phyloP scores from a whole-genome alignment of 1,284 basidiomycete species.

The Puccinia triticina region DNA sequence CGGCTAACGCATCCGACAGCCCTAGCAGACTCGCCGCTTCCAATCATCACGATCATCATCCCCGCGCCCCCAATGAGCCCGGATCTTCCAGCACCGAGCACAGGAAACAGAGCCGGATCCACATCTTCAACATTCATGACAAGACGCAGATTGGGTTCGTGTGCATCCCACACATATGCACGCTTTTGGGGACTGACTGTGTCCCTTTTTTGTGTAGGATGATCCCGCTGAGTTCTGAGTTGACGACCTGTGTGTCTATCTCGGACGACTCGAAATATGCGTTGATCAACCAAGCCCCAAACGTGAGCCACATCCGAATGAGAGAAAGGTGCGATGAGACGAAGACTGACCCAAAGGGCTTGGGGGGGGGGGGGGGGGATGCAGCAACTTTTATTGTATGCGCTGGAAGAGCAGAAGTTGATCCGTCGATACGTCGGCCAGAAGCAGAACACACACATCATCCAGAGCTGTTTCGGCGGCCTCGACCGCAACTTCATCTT shows the following conservation, averaged over 20 bases:
- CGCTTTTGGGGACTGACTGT: not conserved
- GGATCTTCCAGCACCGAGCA: not conserved
- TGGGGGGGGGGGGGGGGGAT: not conserved
- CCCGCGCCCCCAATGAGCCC: slow-evolving; percentile 54
- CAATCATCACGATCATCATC: slow-evolving; percentile 61
- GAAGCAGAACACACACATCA: slow-evolving; percentile 76
- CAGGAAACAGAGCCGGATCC: slow-evolving; percentile 45
- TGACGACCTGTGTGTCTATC: slow-evolving; percentile 85
- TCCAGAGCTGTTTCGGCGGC: slow-evolving; percentile 93
- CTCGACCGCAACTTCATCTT: slow-evolving; percentile 83
- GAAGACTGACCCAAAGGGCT: not conserved
- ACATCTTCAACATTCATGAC: slow-evolving; percentile 48
- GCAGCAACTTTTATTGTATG: slow-evolving; percentile 86
- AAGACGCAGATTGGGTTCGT: slow-evolving; percentile 46
- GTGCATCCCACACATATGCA: too few relatives aligned
- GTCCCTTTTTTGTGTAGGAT: slow-evolving; percentile 16
- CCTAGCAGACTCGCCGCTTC: not conserved
- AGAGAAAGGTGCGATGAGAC: not conserved
- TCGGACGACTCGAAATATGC: slow-evolving; percentile 84
- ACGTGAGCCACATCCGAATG: slow-evolving; percentile 66
- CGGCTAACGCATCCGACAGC: slow-evolving; percentile 28
- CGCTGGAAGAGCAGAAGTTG: slow-evolving; percentile 69
- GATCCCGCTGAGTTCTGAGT: slow-evolving; percentile 64
- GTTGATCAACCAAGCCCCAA: slow-evolving; percentile 80
- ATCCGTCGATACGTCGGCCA: slow-evolving; percentile 80